Evolutionary conservation across 1,139 yeast species (phyloP), one percentile per base, ranked within the genome.

Genomic region (Wickerhamomyces sp.): DNA sequence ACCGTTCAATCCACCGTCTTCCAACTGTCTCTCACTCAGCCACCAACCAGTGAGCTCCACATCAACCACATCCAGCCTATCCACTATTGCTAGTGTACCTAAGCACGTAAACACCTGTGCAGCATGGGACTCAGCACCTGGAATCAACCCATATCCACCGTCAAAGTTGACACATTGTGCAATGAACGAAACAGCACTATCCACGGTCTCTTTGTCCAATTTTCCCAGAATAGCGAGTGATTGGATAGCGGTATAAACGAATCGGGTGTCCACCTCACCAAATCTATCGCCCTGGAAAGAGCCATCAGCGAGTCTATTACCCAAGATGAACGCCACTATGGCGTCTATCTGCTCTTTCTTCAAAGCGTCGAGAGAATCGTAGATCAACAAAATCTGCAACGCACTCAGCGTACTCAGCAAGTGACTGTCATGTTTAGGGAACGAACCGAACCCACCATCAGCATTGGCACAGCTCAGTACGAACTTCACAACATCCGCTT

Each of bases 81-180:
- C 73, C 12, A 78, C 69, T 12, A 91, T 80, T 3, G 87, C 82
- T 32, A 93, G 64, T 0, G 94, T 72, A 1, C 84, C 98, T 1
- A 91, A 58, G 46, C 95, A 88, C 0, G 94, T 84, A 51, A 87
- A 88, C 1, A 83, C 87, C 61, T 87, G 96, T 0, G 96, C 96
- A 1, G 95, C 81, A 59, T 91, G 99, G 33, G 93, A 78, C 55
- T 91, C 99, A 0, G 95, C 89, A 0, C 96, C 96, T 0, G 98
- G 98, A 9, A 78, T 77, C 61, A 86, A 66, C 0, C 98, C 98
- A 64, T 85, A 91, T 0, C 95, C 96, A 4, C 98, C 99, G 55
- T 91, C 98, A 54, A 87, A 91, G 57, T 93, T 93, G 44, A 74
- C 80, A 58, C 98, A 93, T 28, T 56, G 53, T 40, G 72, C 51